Percentiles rank a stretch among this genome's conserved stretches.
phyloP scores from a whole-genome alignment of 192 early-diverging fungal species.

The Geranomyces michiganensis region DNA sequence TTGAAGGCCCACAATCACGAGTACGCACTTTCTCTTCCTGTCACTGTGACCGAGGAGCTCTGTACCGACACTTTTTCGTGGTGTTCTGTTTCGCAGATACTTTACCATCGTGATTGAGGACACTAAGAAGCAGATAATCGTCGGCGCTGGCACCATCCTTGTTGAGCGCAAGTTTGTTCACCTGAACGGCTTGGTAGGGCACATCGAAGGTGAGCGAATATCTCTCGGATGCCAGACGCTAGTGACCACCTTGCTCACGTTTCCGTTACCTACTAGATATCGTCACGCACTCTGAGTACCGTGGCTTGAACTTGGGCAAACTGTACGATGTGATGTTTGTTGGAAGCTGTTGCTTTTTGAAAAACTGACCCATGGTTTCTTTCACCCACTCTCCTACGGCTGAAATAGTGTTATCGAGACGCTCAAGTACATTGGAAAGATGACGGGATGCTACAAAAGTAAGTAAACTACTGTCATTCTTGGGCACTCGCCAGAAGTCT shows the following conservation, averaged over 20 bases:
- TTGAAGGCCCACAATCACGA: conserved; percentile 75
- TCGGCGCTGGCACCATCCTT: conserved; percentile 84
- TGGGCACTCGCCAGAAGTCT: background rate
- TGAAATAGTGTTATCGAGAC: conserved; percentile 76
- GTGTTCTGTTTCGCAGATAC: conserved; percentile 37
- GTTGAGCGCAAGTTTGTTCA: conserved; percentile 92
- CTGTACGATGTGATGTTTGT: conserved; percentile 36
- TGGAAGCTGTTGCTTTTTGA: too few relatives aligned
- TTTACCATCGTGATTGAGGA: conserved; percentile 89
- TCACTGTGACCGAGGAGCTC: too few relatives aligned
- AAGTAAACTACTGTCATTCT: background rate
- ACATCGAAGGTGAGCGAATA: conserved; percentile 71
- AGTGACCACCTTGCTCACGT: background rate
- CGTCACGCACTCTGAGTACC: conserved; percentile 54
- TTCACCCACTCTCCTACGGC: background rate
- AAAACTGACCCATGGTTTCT: background rate
- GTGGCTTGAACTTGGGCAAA: conserved; percentile 56
- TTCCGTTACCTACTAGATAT: conserved; percentile 37
- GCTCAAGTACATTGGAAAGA: conserved; percentile 72
- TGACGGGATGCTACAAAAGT: conserved; percentile 90
- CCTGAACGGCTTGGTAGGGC: conserved; percentile 70
- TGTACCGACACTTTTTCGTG: too few relatives aligned
- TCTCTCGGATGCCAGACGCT: too few relatives aligned
- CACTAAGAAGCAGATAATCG: conserved; percentile 61
- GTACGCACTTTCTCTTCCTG: conserved; percentile 43